These are phyloP conservation scores for Herpetospermum pedunculosum DNA, from an alignment of 306 rosid species.

Conservation along the genomic window DNA sequence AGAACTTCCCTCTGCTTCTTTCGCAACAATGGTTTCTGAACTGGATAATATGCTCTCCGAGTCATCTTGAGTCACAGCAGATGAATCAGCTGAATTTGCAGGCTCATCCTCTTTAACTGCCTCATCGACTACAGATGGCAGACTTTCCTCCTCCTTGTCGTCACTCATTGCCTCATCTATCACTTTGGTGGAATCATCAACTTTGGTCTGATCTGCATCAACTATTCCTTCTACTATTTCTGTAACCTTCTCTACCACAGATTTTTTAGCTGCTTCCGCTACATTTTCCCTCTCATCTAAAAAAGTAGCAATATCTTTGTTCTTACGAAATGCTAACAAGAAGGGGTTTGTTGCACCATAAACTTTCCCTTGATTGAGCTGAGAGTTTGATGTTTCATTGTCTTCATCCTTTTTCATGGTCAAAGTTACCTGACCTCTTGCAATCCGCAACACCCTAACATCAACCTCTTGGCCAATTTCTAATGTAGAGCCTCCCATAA, in stretches of 20 bases:
- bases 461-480: slow-evolving; percentile 71
- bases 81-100: slow-evolving; percentile 24
- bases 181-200: slow-evolving; percentile 22
- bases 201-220: slow-evolving; percentile 21
- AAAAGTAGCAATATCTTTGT: slow-evolving; percentile 74
- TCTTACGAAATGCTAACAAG: slow-evolving; percentile 73
- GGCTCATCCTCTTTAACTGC: slow-evolving; percentile 21
- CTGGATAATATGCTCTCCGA: slow-evolving; percentile 16
- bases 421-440: slow-evolving; percentile 77
- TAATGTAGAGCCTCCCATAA: slow-evolving; percentile 65
- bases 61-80: slow-evolving; percentile 12
- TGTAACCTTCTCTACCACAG: slow-evolving; percentile 20
- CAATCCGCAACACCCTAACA: slow-evolving; percentile 67
- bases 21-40: slow-evolving; percentile 12
- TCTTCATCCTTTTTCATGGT: slow-evolving; percentile 94
- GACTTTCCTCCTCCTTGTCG: slow-evolving; percentile 10
- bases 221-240: slow-evolving; percentile 33
- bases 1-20: slow-evolving; percentile 30
- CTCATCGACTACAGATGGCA: slow-evolving; percentile 24
- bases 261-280: slow-evolving; percentile 25
- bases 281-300: slow-evolving; percentile 63
- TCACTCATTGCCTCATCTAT: slow-evolving; percentile 24
- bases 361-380: slow-evolving; percentile 36
- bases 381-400: slow-evolving; percentile 19
- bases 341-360: slow-evolving; percentile 80